phyloP scores from a whole-genome alignment of 2,329 filamentous ascomycete genomes.

The Calonectria naviculata region DNA sequence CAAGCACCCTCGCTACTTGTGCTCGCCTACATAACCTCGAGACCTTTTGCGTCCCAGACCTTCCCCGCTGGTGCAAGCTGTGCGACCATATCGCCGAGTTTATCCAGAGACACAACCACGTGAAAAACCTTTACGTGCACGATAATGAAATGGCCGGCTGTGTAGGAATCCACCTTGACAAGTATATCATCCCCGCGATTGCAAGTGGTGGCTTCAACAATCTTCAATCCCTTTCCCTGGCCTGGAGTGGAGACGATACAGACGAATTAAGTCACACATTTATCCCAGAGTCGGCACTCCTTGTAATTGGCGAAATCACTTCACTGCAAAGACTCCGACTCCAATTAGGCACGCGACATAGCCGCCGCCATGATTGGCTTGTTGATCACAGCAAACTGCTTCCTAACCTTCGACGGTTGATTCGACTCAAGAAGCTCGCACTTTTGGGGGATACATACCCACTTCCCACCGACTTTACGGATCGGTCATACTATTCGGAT shows the following conservation, averaged over 20 bases:
- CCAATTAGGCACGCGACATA: not conserved
- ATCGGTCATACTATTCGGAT: not conserved
- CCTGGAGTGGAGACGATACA: not conserved
- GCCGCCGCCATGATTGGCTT: conserved; percentile 12
- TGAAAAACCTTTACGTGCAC: not conserved
- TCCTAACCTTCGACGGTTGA: not conserved
- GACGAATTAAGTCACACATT: not conserved
- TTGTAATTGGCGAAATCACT: not conserved
- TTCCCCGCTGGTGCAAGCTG: too few species aligned
- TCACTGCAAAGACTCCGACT: conserved; percentile 28
- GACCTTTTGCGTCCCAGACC: too few species aligned
- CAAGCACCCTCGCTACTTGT: not conserved
- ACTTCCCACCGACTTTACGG: not conserved
- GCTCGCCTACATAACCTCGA: too few species aligned
- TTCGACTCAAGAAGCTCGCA: conserved; percentile 16
- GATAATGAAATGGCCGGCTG: not conserved
- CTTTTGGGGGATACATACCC: conserved; percentile 20
- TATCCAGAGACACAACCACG: not conserved
- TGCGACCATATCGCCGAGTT: not conserved
- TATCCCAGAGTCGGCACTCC: conserved; percentile 9
- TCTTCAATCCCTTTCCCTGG: not conserved
- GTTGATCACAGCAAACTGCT: conserved; percentile 17
- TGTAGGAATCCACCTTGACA: not conserved
- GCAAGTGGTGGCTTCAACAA: not conserved
- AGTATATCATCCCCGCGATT: not conserved